Percentiles rank a stretch among this genome's conserved stretches.
Evolutionary conservation across 768 basidiomycete species (phyloP).

Genomic region (Serendipita indica): DNA sequence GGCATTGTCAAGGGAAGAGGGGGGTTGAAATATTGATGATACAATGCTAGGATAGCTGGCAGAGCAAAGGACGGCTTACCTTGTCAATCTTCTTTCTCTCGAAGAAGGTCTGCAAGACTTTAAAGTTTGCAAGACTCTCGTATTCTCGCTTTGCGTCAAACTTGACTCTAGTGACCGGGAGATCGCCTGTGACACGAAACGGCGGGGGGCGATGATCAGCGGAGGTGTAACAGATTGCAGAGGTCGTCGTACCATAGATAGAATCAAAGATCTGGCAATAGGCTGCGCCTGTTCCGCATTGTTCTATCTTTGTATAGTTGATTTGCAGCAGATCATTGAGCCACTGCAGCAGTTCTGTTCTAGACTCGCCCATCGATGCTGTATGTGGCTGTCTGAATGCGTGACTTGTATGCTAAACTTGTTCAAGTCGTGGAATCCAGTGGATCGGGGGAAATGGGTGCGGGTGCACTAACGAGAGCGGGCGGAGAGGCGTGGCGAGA

Average conservation of each 20-base stretch:
- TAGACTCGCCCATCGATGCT: constrained; percentile 3
- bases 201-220: constrained; percentile 9
- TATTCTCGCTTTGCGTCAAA: constrained; percentile 94
- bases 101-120: constrained; percentile 87
- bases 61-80: constrained; percentile 30
- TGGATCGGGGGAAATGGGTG: background rate
- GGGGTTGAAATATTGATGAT: too few relatives aligned
- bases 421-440: background rate
- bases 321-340: constrained; percentile 84
- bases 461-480: too few relatives aligned
- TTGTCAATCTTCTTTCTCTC: constrained; percentile 89
- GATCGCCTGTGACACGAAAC: constrained; percentile 41
- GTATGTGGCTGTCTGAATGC: too few relatives aligned
- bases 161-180: constrained; percentile 87
- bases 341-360: constrained; percentile 69
- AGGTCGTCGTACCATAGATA: constrained; percentile 57
- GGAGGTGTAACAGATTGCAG: background rate
- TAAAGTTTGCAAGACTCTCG: constrained; percentile 90
- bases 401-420: background rate
- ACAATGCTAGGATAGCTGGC: too few relatives aligned
- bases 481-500: too few relatives aligned
- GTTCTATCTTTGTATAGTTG: constrained; percentile 85
- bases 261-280: constrained; percentile 95
- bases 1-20: too few relatives aligned
- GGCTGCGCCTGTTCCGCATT: constrained; percentile 79